phyloP scores from a whole-genome alignment of 2,329 filamentous ascomycete genomes.

The Blastomyces gilchristii region DNA sequence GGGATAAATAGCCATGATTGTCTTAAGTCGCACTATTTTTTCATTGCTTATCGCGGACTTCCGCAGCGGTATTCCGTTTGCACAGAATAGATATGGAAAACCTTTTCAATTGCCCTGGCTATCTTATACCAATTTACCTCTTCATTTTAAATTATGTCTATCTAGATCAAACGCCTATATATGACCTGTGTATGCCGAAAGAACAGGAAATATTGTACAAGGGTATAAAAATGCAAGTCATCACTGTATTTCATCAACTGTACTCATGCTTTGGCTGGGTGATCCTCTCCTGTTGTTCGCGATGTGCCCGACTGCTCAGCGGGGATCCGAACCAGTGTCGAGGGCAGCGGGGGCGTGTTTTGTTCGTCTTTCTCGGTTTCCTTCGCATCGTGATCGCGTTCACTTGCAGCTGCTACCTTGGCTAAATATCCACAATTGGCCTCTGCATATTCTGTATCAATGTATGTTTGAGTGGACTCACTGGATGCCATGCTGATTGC shows the following conservation, averaged over 20 bases:
- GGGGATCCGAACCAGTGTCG: conserved; percentile 37
- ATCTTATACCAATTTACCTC: neutral
- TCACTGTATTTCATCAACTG: neutral
- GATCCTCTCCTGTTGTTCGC: neutral
- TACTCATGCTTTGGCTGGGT: neutral
- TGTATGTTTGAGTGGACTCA: conserved; percentile 29
- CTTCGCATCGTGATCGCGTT: conserved; percentile 13
- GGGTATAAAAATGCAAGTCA: neutral
- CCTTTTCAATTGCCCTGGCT: neutral
- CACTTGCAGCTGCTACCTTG: conserved; percentile 21
- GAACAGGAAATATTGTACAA: neutral
- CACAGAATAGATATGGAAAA: neutral
- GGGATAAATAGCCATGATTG: neutral
- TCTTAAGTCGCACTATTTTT: neutral
- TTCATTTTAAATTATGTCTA: neutral
- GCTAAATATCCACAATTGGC: conserved; percentile 15
- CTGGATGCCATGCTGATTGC: conserved; percentile 56
- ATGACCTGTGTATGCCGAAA: neutral
- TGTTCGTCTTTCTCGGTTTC: conserved; percentile 56
- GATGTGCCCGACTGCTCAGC: conserved; percentile 20
- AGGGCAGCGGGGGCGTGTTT: conserved; percentile 41
- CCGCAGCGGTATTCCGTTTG: neutral
- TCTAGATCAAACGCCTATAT: conserved; percentile 1
- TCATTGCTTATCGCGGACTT: neutral
- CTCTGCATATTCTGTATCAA: neutral